These are phyloP conservation scores for Escovopsis sp. DNA, from an alignment of 2,329 filamentous ascomycete species.

Conservation along the genomic window DNA sequence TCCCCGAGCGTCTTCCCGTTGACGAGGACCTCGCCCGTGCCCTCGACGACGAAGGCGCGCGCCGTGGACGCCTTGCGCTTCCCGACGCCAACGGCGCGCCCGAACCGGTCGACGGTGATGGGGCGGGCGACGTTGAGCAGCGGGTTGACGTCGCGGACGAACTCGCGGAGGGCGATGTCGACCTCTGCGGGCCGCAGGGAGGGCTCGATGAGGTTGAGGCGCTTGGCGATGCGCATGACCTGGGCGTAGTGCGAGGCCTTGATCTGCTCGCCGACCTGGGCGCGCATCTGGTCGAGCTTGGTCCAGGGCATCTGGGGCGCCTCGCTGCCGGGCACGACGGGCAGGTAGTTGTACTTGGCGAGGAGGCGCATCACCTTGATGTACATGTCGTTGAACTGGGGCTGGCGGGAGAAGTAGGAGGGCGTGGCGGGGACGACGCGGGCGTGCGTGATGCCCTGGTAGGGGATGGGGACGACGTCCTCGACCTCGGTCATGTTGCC, in stretches of 20 bases:
- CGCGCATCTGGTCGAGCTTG: conserved; percentile 59
- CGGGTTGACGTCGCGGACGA: conserved; percentile 61
- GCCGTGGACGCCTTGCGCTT: conserved; percentile 79
- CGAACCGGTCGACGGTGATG: conserved; percentile 57
- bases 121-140: conserved; percentile 47
- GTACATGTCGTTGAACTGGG: conserved; percentile 73
- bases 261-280: conserved; percentile 54
- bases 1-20: conserved; percentile 78
- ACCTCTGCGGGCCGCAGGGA: conserved; percentile 59
- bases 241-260: conserved; percentile 64
- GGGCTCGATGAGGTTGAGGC: conserved; percentile 75
- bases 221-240: conserved; percentile 60
- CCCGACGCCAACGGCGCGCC: conserved; percentile 66
- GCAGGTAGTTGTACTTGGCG: conserved; percentile 57
- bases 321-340: conserved; percentile 47
- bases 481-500: conserved; percentile 4
- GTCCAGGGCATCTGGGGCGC: conserved; percentile 68
- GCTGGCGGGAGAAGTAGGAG: conserved; percentile 86
- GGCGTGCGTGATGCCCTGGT: conserved; percentile 31
- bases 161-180: conserved; percentile 45
- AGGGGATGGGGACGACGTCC: conserved; percentile 14
- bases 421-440: conserved; percentile 71
- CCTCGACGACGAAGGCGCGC: conserved; percentile 78
- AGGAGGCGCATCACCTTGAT: conserved; percentile 58
- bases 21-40: conserved; percentile 74